Evolutionary conservation across 176 grass and related monocot genomes (phyloP).

Genomic region (Carex scoparia): DNA sequence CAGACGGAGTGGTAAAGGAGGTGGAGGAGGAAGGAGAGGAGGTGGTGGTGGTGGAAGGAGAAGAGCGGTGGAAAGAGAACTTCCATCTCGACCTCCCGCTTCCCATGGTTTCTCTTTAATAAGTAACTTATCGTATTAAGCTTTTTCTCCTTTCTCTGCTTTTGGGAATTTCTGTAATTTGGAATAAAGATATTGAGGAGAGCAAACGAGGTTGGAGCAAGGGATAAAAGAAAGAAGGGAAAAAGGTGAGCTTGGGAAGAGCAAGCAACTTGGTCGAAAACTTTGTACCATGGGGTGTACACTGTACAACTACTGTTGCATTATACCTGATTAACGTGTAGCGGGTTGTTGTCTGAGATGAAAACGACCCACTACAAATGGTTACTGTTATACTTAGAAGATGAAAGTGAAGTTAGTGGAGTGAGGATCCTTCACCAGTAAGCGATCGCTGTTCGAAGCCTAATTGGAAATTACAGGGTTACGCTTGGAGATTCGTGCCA

Average conservation of each 20-base stretch:
- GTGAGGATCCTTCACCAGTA: slow-evolving; percentile 1
- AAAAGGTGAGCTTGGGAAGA: not conserved
- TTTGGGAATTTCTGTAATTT: not conserved
- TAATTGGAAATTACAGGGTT: no score
- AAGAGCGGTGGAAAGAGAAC: slow-evolving; percentile 24
- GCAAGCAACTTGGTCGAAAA: not conserved
- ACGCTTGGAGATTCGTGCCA: no score
- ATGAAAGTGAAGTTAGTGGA: not conserved
- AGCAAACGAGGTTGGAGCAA: not conserved
- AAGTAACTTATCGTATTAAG: not conserved
- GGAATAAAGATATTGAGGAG: not conserved
- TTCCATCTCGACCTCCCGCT: slow-evolving; percentile 12
- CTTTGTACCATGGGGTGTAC: not conserved
- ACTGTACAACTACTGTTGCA: not conserved
- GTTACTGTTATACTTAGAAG: not conserved
- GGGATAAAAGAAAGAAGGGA: slow-evolving; percentile 9
- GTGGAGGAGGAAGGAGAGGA: slow-evolving; percentile 5
- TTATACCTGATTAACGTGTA: not conserved
- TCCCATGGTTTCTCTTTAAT: not conserved
- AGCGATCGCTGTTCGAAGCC: not conserved
- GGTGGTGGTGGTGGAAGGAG: not conserved
- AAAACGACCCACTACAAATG: not conserved
- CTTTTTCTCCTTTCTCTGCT: not conserved
- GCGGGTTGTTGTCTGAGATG: not conserved
- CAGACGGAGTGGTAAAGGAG: slow-evolving; percentile 13